Evolutionary conservation across 2,329 filamentous ascomycete genomes (phyloP).

Genomic region (Colletotrichum spaethianum): DNA sequence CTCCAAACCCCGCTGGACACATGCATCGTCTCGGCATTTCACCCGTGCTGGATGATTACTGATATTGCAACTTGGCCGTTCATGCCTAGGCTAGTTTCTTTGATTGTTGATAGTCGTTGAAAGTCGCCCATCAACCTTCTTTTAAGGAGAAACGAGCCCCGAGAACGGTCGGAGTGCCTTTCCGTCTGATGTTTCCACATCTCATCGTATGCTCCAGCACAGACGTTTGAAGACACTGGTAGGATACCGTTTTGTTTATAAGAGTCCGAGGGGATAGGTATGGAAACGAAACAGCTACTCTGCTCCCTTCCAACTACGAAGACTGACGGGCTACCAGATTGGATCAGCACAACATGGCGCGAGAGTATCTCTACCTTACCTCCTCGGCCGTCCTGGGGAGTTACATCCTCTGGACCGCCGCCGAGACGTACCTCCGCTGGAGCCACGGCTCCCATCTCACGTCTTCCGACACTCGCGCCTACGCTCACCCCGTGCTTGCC

Average conservation of each 20-base stretch:
- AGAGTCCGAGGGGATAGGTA: not conserved
- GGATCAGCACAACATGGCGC: conserved; percentile 19
- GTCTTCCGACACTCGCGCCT: not conserved
- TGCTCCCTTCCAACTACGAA: not conserved
- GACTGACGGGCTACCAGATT: too few relatives aligned
- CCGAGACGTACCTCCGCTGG: conserved; percentile 16
- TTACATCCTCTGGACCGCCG: conserved; percentile 29
- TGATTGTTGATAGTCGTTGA: too few relatives aligned
- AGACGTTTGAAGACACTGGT: too few relatives aligned
- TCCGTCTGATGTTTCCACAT: too few relatives aligned
- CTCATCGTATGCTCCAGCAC: too few relatives aligned
- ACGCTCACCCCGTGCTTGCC: conserved; percentile 10
- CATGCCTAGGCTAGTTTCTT: too few relatives aligned
- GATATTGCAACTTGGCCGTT: too few relatives aligned
- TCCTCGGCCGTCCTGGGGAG: conserved; percentile 20
- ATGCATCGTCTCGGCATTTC: not conserved
- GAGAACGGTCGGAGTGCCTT: too few relatives aligned
- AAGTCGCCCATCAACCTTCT: too few relatives aligned
- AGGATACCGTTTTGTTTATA: too few relatives aligned
- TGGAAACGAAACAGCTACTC: not conserved
- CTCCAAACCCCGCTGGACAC: not conserved
- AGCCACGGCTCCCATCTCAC: conserved; percentile 5
- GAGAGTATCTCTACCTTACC: conserved; percentile 27
- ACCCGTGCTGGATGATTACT: too few relatives aligned
- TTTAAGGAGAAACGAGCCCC: too few relatives aligned